Conservation (phyloP, 148 eudicot species). For the Nyssa sinensis region DNA sequence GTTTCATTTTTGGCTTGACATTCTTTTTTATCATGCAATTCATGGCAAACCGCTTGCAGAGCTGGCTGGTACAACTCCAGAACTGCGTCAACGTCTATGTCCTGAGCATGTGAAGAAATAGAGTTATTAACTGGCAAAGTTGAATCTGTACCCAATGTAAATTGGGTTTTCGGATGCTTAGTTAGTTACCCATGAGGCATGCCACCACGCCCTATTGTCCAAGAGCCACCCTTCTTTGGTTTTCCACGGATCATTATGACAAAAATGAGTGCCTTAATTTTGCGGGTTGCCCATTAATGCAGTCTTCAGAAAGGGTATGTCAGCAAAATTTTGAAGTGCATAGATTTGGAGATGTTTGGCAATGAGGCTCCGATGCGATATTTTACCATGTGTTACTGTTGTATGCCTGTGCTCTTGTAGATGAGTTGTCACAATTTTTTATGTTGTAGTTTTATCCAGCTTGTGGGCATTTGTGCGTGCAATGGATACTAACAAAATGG, state of each 20-base stretch:
- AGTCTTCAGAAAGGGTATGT: background rate
- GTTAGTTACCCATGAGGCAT: background rate
- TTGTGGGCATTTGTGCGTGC: slow-evolving; percentile 9
- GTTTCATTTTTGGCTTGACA: background rate
- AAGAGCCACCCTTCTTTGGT: background rate
- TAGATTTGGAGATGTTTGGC: background rate
- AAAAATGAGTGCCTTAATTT: background rate
- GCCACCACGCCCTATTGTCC: background rate
- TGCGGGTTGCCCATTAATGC: background rate
- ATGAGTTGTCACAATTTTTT: background rate
- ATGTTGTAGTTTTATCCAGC: slow-evolving; percentile 6
- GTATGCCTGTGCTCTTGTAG: background rate
- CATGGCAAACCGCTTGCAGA: slow-evolving; percentile 41
- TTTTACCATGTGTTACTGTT: no score
- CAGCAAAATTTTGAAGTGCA: background rate
- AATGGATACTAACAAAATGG: slow-evolving; percentile 19
- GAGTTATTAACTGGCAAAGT: background rate
- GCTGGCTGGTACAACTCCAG: slow-evolving; percentile 61
- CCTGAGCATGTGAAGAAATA: slow-evolving; percentile 54
- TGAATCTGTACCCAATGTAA: slow-evolving; percentile 12
- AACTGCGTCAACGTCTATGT: slow-evolving; percentile 64
- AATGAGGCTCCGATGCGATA: background rate
- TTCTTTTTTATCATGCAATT: slow-evolving; percentile 12
- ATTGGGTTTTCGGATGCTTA: slow-evolving; percentile 13
- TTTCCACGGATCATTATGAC: background rate